A percentile compares a stretch with the other conserved stretches of the same genome.
These are phyloP conservation scores for Trichosporon sp. DNA, from an alignment of 1,284 basidiomycete species.

Conservation along the genomic window DNA sequence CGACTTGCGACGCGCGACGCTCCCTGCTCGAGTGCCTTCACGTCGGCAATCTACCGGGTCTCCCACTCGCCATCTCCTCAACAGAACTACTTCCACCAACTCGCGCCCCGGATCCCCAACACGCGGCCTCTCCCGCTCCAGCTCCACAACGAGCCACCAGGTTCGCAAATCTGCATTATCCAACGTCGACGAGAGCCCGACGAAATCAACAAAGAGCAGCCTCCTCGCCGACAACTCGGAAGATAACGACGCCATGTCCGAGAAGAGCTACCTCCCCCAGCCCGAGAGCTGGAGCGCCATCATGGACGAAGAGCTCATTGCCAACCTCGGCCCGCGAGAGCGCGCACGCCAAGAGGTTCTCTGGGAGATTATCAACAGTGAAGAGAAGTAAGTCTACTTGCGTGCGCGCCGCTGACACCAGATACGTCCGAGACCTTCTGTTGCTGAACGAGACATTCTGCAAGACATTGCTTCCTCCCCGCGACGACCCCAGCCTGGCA, in stretches of 20 bases:
- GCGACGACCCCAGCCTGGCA: slow-evolving; percentile 59
- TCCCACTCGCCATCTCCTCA: slow-evolving; percentile 19
- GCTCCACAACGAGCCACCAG: slow-evolving; percentile 20
- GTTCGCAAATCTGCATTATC: slow-evolving; percentile 14
- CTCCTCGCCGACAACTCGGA: slow-evolving; percentile 14
- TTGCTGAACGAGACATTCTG: slow-evolving; percentile 93
- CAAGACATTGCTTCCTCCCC: slow-evolving; percentile 81
- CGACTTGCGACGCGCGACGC: slow-evolving; percentile 25
- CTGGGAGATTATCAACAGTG: slow-evolving; percentile 96
- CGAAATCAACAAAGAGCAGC: slow-evolving; percentile 6
- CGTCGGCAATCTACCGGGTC: slow-evolving; percentile 6
- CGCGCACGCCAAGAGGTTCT: slow-evolving; percentile 94
- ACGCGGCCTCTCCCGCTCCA: slow-evolving; percentile 23
- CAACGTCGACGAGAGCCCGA: slow-evolving; percentile 13
- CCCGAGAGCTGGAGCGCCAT: slow-evolving; percentile 93
- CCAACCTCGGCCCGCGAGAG: slow-evolving; percentile 87
- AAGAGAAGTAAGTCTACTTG: slow-evolving; percentile 73
- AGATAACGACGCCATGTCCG: slow-evolving; percentile 21
- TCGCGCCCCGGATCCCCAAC: background rate
- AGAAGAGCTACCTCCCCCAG: slow-evolving; percentile 56
- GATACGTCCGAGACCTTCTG: slow-evolving; percentile 86
- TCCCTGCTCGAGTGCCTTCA: slow-evolving; percentile 14
- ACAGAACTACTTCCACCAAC: slow-evolving; percentile 1
- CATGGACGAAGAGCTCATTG: slow-evolving; percentile 90
- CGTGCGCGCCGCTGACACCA: slow-evolving; percentile 48